Conservation (phyloP, 352 stramenopile genomes). For the Thraustotheca clavata region DNA sequence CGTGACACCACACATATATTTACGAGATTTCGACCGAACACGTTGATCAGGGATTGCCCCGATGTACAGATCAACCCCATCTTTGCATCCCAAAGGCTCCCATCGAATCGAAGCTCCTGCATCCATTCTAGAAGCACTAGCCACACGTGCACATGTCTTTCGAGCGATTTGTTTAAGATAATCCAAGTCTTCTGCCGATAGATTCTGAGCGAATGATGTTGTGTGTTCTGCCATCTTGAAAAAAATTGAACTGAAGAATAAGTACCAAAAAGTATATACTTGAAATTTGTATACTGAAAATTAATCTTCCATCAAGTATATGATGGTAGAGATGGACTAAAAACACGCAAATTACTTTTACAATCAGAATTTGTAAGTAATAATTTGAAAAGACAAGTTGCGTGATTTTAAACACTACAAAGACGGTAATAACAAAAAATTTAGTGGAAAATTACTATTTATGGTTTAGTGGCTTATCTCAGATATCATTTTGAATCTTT, state of each 20-base stretch:
- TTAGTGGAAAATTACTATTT: too few relatives aligned
- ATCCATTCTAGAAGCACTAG: conserved; percentile 17
- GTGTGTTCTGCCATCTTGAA: background rate
- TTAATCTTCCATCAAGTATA: background rate
- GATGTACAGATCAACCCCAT: conserved; percentile 17
- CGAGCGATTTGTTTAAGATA: conserved; percentile 18
- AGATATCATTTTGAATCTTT: too few relatives aligned
- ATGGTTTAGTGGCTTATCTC: too few relatives aligned
- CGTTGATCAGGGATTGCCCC: background rate
- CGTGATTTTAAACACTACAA: too few relatives aligned
- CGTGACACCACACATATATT: conserved; percentile 17
- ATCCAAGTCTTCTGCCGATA: conserved; percentile 14
- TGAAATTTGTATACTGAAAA: background rate
- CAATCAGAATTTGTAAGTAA: too few relatives aligned
- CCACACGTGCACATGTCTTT: conserved; percentile 18
- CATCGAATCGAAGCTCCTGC: background rate
- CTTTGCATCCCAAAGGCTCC: conserved; percentile 17
- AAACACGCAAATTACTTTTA: too few relatives aligned
- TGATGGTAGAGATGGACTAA: too few relatives aligned
- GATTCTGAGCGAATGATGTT: conserved; percentile 4
- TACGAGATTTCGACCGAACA: conserved; percentile 1
- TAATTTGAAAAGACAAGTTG: too few relatives aligned
- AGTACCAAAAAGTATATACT: conserved; percentile 1
- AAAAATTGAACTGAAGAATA: background rate
- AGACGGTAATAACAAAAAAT: too few relatives aligned